Conservation (phyloP, 345 rosid genomes). For the Sonneratia alba region DNA sequence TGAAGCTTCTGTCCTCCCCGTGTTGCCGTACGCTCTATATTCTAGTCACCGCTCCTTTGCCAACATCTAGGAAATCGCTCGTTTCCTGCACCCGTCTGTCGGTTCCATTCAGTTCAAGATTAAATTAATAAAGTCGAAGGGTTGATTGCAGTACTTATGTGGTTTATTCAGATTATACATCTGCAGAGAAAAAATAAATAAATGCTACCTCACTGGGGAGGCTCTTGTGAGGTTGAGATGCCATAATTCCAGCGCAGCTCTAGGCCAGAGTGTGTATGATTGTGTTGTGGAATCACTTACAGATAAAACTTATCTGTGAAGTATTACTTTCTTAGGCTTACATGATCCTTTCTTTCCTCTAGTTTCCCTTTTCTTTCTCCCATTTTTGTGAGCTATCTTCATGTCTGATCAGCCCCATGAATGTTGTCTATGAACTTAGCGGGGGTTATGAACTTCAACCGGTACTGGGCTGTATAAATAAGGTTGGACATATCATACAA, state of each 20-base stretch:
- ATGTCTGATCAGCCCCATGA: too few relatives aligned
- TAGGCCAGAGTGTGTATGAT: neutral
- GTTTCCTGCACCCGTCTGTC: conserved; percentile 17
- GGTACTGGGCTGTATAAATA: too few relatives aligned
- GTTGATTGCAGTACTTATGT: neutral
- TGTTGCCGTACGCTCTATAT: neutral
- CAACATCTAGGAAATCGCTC: conserved; percentile 17
- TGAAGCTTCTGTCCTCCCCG: neutral
- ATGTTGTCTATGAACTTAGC: too few relatives aligned
- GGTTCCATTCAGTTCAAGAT: neutral
- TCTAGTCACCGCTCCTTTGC: neutral
- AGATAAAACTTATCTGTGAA: neutral
- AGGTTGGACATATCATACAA: too few relatives aligned
- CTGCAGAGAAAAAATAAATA: neutral
- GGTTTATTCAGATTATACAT: neutral
- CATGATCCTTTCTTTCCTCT: too few relatives aligned
- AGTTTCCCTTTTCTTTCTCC: too few relatives aligned
- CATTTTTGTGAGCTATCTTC: too few relatives aligned
- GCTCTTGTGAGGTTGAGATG: neutral
- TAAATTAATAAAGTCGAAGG: neutral
- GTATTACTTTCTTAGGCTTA: neutral
- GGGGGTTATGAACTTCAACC: too few relatives aligned
- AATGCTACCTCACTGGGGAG: neutral
- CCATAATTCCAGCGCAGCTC: neutral
- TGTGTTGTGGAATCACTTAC: neutral